These are phyloP conservation scores for Irpex sp. DNA, from an alignment of 1,284 basidiomycete genomes.

Conservation along the genomic window DNA sequence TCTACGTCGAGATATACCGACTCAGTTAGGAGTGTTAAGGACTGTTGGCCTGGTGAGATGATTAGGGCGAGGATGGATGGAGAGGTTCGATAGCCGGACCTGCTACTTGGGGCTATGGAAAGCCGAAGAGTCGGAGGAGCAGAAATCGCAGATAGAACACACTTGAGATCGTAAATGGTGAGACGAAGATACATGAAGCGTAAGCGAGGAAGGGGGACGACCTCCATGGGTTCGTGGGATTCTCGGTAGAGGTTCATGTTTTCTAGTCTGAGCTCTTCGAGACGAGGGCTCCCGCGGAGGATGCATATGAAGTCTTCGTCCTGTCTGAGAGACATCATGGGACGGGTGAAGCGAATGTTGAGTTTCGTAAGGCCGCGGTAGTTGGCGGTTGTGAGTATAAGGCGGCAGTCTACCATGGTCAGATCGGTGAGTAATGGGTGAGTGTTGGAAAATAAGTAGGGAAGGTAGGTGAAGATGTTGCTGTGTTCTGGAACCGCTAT, in stretches of 20 bases:
- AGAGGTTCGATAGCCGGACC: background rate
- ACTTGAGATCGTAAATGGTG: background rate
- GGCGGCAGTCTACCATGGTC: constrained; percentile 1
- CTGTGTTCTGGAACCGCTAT: background rate
- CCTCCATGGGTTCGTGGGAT: background rate
- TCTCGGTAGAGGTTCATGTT: background rate
- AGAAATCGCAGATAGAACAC: background rate
- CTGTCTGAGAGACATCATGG: background rate
- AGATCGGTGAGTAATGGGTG: constrained; percentile 1
- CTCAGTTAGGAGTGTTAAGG: background rate
- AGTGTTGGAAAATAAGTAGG: background rate
- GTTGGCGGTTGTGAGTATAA: background rate
- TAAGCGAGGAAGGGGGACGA: background rate
- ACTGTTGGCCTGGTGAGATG: background rate
- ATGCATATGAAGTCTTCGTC: constrained; percentile 1
- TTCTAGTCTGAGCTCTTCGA: constrained; percentile 2
- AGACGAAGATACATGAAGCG: background rate
- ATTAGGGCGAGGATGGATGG: background rate
- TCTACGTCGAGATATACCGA: background rate
- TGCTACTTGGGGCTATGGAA: background rate
- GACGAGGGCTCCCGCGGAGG: constrained; percentile 1
- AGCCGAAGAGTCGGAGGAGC: background rate
- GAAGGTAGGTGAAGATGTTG: background rate
- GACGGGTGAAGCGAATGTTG: background rate
- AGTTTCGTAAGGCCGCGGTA: constrained; percentile 4